Base-by-base conservation (phyloP, 2,329 filamentous ascomycete species). In the Daldinia eschscholtzii region DNA sequence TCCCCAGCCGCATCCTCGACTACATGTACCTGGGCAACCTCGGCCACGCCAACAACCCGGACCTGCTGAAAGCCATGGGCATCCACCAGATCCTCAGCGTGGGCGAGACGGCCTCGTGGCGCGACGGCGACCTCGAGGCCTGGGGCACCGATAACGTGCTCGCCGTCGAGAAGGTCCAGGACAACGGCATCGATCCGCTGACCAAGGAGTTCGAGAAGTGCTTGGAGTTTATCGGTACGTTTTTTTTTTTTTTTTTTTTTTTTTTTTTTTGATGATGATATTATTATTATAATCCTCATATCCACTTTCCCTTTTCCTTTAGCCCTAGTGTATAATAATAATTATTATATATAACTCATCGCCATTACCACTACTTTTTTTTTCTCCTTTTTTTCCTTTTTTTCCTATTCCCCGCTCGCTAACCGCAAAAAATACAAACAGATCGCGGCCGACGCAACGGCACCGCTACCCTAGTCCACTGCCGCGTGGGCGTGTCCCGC, bases 1-100 rank as follows among this genome's bases (percentile, higher is more conserved):
- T 98, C 23, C 96, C 96, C 0, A 97, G 93, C 77, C 89, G 95
- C 13, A 88, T 99, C 42, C 82, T 97, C 46, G 91, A 94, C 61
- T 98, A 98, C 77, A 94, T 99, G 90, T 99, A 99, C 77, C 87
- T 99, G 12, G 96, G 96, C 1, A 98, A 98, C 75, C 85, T 98
- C 15, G 89, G 89, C 0, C 96, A 99, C 78, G 96, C 96, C 6
- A 98, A 98, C 77, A 98, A 98, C 74, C 93, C 94, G 0, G 92
- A 93, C 61, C 83, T 99, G 35, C 82, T 99, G 35, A 86, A 85
- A 69, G 88, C 91, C 50, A 82, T 99, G 66, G 95, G 95, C 0
- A 97, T 99, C 67, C 87, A 86, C 13, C 93, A 97, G 75, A 90
- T 99, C 48, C 84, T 99, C 30, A 98, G 94, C 74, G 94, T 99